Conservation (phyloP, 768 basidiomycete species). For the Lentinula detonsa region DNA sequence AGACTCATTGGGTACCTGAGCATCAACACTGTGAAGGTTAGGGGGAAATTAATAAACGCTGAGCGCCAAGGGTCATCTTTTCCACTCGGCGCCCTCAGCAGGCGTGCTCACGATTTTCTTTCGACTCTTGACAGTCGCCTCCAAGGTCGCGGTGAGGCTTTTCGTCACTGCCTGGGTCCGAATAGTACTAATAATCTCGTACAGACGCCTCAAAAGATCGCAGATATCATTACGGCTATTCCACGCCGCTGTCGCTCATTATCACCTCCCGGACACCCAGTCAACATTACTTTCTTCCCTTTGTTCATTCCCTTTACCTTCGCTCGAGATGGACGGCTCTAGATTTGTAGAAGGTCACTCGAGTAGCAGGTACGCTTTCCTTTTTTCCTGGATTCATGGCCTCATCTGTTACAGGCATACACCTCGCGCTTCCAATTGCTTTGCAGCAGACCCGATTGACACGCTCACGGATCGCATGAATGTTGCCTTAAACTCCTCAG, state of each 20-base stretch:
- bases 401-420: neutral
- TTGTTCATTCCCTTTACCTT: neutral
- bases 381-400: neutral
- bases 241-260: conserved; percentile 1
- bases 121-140: neutral
- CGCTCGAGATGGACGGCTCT: neutral
- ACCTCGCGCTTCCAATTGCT: conserved; percentile 13
- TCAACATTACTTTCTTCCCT: neutral
- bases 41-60: neutral
- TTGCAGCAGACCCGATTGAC: conserved; percentile 46
- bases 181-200: neutral
- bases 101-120: neutral
- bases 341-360: neutral
- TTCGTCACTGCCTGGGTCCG: neutral
- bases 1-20: no score
- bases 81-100: neutral
- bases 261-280: neutral
- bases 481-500: conserved; percentile 55
- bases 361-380: neutral
- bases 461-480: conserved; percentile 67
- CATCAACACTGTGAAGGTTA: neutral
- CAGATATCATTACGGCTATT: neutral
- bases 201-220: neutral
- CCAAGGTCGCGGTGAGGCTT: neutral
- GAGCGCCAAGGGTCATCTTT: neutral